These are phyloP conservation scores for Yarrowia divulgata DNA, from an alignment of 805 yeast species.

Conservation along the genomic window DNA sequence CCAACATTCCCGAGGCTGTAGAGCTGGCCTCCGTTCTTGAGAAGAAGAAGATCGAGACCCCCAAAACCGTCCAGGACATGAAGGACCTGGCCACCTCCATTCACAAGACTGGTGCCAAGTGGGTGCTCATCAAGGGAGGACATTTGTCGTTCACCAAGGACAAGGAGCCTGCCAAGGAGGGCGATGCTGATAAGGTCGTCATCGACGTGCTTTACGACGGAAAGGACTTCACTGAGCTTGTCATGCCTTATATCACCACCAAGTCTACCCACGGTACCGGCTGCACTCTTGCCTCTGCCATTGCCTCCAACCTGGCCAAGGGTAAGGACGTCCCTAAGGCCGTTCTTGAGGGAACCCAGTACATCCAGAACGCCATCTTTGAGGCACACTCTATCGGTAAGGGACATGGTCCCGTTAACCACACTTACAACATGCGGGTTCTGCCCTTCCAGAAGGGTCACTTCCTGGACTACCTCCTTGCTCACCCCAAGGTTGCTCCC, in stretches of 20 bases:
- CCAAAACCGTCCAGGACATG: constrained; percentile 53
- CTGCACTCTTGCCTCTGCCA: constrained; percentile 82
- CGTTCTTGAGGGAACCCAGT: constrained; percentile 64
- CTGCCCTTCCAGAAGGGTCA: constrained; percentile 51
- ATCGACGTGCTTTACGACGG: constrained; percentile 49
- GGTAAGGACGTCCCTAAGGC: constrained; percentile 58
- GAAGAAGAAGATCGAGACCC: constrained; percentile 25
- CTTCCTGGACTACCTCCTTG: constrained; percentile 59
- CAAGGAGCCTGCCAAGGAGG: constrained; percentile 37
- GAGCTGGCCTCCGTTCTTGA: constrained; percentile 48
- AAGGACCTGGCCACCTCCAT: constrained; percentile 53
- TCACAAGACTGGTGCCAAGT: constrained; percentile 54
- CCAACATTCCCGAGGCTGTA: constrained; percentile 74
- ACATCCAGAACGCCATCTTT: constrained; percentile 69
- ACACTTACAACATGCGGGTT: constrained; percentile 54
- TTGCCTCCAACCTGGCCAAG: constrained; percentile 75
- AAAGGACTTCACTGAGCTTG: constrained; percentile 53
- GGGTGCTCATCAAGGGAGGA: constrained; percentile 81
- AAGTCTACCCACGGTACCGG: constrained; percentile 87
- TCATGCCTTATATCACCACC: constrained; percentile 57
- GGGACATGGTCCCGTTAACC: constrained; percentile 81
- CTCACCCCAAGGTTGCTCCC: constrained; percentile 62
- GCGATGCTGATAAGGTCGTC: constrained; percentile 41
- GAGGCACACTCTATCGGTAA: constrained; percentile 54
- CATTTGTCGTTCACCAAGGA: constrained; percentile 57